Percentiles rank a stretch among this genome's conserved stretches.
phyloP scores from a whole-genome alignment of 1,284 basidiomycete species.

The Tylopilus sp. region DNA sequence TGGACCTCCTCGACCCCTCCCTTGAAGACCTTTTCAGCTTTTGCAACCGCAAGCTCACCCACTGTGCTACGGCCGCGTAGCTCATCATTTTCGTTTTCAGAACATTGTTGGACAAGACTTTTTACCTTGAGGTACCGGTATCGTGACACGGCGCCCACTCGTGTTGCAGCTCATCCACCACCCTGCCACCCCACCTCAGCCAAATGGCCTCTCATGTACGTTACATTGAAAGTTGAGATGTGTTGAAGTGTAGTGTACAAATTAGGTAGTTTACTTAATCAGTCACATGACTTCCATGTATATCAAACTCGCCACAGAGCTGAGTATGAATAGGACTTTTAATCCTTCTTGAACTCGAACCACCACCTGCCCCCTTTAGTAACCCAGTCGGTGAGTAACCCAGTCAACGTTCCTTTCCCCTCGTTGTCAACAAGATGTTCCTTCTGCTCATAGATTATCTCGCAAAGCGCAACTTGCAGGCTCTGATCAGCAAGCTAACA shows the following conservation, averaged over 20 bases:
- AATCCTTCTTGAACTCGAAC: no score
- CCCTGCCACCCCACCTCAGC: constrained; percentile 59
- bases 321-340: no score
- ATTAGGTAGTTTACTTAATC: no score
- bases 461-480: constrained; percentile 59
- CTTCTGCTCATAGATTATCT: constrained; percentile 10
- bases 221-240: constrained; percentile 11
- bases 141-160: constrained; percentile 95
- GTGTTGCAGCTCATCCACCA: constrained; percentile 97
- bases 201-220: constrained; percentile 59
- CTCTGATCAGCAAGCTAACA: constrained; percentile 79
- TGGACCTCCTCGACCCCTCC: constrained; percentile 97
- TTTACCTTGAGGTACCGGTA: constrained; percentile 96
- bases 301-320: no score
- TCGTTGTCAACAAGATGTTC: no score
- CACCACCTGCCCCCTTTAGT: no score
- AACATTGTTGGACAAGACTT: constrained; percentile 99
- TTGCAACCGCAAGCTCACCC: constrained; percentile 96
- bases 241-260: no score
- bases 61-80: constrained; percentile 10
- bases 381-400: no score
- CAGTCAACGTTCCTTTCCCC: no score
- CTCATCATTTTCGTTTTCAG: constrained; percentile 52
- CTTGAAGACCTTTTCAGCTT: constrained; percentile 99
- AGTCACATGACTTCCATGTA: no score